Percentiles rank a stretch among this genome's conserved stretches.
Conservation (phyloP, 306 rosid genomes). For the Cucumis hystrix region DNA sequence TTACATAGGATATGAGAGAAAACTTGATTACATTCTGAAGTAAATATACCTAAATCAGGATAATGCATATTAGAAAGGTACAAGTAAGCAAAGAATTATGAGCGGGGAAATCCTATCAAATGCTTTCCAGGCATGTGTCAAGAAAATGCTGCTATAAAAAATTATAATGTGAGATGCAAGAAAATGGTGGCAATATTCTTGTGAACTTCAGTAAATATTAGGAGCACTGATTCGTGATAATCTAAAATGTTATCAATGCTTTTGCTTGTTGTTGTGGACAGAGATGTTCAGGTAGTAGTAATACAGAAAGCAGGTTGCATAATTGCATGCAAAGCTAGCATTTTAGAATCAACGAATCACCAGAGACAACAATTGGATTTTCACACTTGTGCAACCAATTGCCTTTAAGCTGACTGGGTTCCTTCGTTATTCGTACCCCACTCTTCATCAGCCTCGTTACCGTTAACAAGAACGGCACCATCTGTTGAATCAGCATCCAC, state of each 20-base stretch:
- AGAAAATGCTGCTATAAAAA: neutral
- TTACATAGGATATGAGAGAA: neutral
- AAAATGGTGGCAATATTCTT: neutral
- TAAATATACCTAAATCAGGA: neutral
- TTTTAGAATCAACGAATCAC: constrained; percentile 18
- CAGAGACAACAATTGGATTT: constrained; percentile 13
- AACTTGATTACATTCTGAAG: neutral
- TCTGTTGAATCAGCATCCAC: constrained; percentile 33
- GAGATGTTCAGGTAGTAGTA: neutral
- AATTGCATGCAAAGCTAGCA: constrained; percentile 3
- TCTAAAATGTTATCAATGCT: neutral
- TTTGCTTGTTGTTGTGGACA: neutral
- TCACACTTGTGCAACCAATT: constrained; percentile 17
- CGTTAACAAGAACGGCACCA: constrained; percentile 24
- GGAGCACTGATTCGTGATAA: neutral
- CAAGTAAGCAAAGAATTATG: neutral
- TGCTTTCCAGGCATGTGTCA: neutral
- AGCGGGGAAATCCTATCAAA: neutral
- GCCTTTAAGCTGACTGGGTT: constrained; percentile 17
- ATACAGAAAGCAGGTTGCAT: neutral
- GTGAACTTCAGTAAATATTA: neutral
- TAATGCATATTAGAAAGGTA: neutral
- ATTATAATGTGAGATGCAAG: neutral
- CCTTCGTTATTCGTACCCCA: constrained; percentile 17
- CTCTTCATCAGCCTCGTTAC: constrained; percentile 28